Conservation (phyloP, 2,329 filamentous ascomycete species). For the Aspergillus fijiensis region DNA sequence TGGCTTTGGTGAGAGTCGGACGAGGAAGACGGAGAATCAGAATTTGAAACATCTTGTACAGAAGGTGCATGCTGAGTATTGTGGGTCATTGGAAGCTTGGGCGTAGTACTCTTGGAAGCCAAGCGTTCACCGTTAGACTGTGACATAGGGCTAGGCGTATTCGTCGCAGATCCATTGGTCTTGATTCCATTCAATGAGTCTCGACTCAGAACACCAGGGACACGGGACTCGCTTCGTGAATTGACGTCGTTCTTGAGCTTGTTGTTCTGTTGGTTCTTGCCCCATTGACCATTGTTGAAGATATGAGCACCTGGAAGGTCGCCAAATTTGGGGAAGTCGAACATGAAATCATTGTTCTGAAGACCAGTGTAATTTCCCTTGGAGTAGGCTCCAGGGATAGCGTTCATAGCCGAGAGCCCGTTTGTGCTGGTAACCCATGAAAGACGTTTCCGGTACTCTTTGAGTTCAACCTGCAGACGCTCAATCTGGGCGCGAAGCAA, state of each 20-base stretch:
- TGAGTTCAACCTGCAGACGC: constrained; percentile 77
- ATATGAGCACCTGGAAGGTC: constrained; percentile 60
- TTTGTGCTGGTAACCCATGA: constrained; percentile 57
- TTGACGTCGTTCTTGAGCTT: constrained; percentile 33
- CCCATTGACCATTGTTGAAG: constrained; percentile 49
- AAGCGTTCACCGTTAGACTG: constrained; percentile 17
- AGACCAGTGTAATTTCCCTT: constrained; percentile 55
- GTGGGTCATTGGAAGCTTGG: constrained; percentile 19
- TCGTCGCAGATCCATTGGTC: constrained; percentile 7
- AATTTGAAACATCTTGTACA: constrained; percentile 38
- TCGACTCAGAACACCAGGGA: constrained; percentile 34
- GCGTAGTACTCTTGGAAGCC: constrained; percentile 9
- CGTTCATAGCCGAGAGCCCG: constrained; percentile 49
- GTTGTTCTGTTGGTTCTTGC: constrained; percentile 31
- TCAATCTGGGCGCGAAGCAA: constrained; percentile 84
- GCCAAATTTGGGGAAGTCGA: constrained; percentile 95
- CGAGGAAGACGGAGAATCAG: constrained; percentile 50
- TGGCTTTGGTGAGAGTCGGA: constrained; percentile 49
- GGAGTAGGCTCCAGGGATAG: constrained; percentile 47
- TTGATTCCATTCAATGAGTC: constrained; percentile 19
- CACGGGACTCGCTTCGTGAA: constrained; percentile 19
- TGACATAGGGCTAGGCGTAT: constrained; percentile 2
- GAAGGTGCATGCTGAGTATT: constrained; percentile 22
- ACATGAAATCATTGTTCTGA: constrained; percentile 80
- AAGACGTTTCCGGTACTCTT: constrained; percentile 86